Evolutionary conservation across 306 rosid genomes (phyloP), one percentile per base, ranked within the genome.

Genomic region (Phaseolus lunatus): DNA sequence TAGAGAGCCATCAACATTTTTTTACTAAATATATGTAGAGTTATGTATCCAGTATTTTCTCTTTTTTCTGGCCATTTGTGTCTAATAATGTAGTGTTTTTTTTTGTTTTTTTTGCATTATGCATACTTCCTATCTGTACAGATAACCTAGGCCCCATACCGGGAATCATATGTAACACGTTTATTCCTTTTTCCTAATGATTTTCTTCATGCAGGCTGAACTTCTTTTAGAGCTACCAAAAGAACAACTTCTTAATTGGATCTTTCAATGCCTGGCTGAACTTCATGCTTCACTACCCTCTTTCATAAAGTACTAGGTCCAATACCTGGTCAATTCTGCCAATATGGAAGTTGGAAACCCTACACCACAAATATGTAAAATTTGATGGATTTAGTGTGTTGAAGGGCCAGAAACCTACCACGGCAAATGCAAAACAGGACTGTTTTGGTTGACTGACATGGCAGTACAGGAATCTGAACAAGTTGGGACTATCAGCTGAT

Each of bases 181-280:
- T 78, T 24, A 24, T 54, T 80, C 35, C 49, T 43, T 73, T 44
- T 41, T 72, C 67, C 10, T 4, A 9, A 7, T 77, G 66, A 33
- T 61, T 72, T 70, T 13, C 62, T 19, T 75, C 67, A 75, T 83
- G 92, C 92, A 94, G 98, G 97, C 92, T 45, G 95, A 89, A 67
- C 97, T 95, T 86, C 96, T 95, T 62, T 82, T 95, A 50, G 98
- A 95, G 92, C 87, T 95, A 50, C 98, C 97, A 5, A 95, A 86
- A 78, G 98, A 90, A 67, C 98, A 95, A 80, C 96, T 95, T 68
- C 87, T 92, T 35, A 88, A 89, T 80, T 95, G 98, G 98, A 84
- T 88, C 75, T 95, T 95, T 72, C 96, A 92, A 71, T 95, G 98
- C 87, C 82, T 95, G 84, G 85, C 92, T 53, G 97, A 90, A 84